A percentile compares a stretch with the other conserved stretches of the same genome.
Conservation (phyloP, 2,329 filamentous ascomycete genomes). For the Chrysosporium queenslandicum region DNA sequence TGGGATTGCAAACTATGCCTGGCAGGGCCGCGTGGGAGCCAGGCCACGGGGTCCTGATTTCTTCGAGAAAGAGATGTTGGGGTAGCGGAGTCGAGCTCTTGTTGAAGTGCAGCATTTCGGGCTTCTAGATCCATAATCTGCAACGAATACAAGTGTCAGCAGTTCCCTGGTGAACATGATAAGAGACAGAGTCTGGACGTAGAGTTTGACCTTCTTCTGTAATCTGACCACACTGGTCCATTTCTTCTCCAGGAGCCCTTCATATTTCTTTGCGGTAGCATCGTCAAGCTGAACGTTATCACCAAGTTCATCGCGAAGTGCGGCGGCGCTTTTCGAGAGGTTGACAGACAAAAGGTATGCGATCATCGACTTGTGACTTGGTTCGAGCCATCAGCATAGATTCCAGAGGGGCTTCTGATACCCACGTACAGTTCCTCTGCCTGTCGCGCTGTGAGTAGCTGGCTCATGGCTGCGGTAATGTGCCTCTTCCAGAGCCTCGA, state of each 20-base stretch:
- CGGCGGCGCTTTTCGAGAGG: conserved; percentile 57
- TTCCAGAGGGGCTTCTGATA: background rate
- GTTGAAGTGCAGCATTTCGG: conserved; percentile 60
- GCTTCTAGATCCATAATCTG: conserved; percentile 91
- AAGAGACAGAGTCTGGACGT: background rate
- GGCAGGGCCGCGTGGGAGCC: conserved; percentile 75
- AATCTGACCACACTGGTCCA: conserved; percentile 92
- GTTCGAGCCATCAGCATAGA: conserved; percentile 5
- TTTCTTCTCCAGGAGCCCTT: conserved; percentile 90
- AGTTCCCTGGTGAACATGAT: background rate
- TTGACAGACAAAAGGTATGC: conserved; percentile 72
- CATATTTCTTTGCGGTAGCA: conserved; percentile 83
- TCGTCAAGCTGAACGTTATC: conserved; percentile 61
- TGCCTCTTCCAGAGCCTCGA: background rate
- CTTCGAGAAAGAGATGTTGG: conserved; percentile 65
- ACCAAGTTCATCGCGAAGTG: conserved; percentile 67
- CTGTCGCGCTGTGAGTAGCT: conserved; percentile 66
- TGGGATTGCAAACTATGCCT: conserved; percentile 77
- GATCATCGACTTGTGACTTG: conserved; percentile 84
- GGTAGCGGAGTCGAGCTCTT: conserved; percentile 74
- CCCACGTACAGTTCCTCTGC: conserved; percentile 45
- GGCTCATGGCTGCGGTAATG: conserved; percentile 49
- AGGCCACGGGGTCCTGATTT: conserved; percentile 73
- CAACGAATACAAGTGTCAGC: background rate
- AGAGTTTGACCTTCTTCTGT: conserved; percentile 73